Base-by-base conservation (phyloP, 306 rosid genomes). In the Lathyrus oleraceus region DNA sequence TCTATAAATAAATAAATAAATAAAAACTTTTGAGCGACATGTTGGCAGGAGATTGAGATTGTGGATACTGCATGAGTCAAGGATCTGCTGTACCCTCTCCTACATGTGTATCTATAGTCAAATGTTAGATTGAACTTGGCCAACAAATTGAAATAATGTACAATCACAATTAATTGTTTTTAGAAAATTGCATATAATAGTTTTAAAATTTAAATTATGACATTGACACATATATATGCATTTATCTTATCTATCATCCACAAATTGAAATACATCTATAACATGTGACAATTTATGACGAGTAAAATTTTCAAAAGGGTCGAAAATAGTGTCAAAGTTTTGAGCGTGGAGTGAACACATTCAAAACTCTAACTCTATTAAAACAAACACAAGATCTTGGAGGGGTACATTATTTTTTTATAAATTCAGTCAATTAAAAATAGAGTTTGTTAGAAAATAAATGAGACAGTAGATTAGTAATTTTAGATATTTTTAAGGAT, bases 41-140 rank as follows among this genome's bases (percentile, higher is more conserved):
- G 74, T 67, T 56, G 73, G 83, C 67, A 71, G 69, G 67, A 40
- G 62, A 71, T 39, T 39, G 67, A 40, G 62, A 71, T 39, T 39
- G 65, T 69, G 70, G 77, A 64, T 59, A 45, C 49, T 66, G 76
- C 73, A 54, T 81, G 67, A 58, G 80, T 81, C 80, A 81, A 78
- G 78, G 78, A 58, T 78, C 58, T 61, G 73, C 4, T 75, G 81
- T 60, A 65, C 54, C 73, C 65, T 28, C 76, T 21, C 76, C 76
- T n/a, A 38, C 76, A 71, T 61, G 68, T 28, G 72, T 60, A 38
- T 58, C 40, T 56, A 56, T 51, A 21, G 77, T 80, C 77, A 70
- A 75, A 65, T 64, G 70, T 65, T 70, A 54, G 77, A 52, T 75
- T 69, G 36, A 43, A 38, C 53, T 70, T 14, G 76, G 54, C 84